These are phyloP conservation scores for Penicillium sclerotigenum DNA, from an alignment of 2,329 filamentous ascomycete species.

Conservation along the genomic window DNA sequence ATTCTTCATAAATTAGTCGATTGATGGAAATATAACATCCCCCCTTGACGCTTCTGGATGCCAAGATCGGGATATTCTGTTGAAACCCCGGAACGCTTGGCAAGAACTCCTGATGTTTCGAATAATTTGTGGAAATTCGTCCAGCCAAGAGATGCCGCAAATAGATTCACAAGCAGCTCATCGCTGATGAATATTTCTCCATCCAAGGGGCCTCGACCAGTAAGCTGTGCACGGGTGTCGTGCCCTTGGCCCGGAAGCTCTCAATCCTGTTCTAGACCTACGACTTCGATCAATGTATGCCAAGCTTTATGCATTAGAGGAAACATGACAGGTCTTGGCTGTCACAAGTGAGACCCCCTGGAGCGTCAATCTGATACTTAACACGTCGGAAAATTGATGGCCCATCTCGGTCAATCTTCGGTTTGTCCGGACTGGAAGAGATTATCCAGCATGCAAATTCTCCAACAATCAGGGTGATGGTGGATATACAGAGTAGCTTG, in stretches of 20 bases:
- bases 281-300: not conserved
- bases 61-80: constrained; percentile 6
- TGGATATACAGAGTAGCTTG: not conserved
- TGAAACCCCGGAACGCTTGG: constrained; percentile 15
- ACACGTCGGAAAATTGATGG: constrained; percentile 11
- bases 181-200: not conserved
- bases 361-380: constrained; percentile 9
- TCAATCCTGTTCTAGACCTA: not conserved
- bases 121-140: constrained; percentile 13
- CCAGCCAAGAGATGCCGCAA: not conserved
- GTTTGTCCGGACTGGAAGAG: not conserved
- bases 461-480: not conserved
- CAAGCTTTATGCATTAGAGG: constrained; percentile 4
- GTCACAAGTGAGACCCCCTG: not conserved
- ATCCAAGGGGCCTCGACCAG: not conserved
- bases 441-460: constrained; percentile 3
- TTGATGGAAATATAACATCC: constrained; percentile 11
- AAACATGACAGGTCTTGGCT: not conserved
- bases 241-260: not conserved
- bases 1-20: not conserved
- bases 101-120: not conserved
- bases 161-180: not conserved
- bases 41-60: constrained; percentile 5
- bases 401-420: constrained; percentile 4
- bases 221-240: not conserved